Evolutionary conservation across 2,329 filamentous ascomycete species (phyloP).

Genomic region (Nothophaeocryptopus gaeumannii): DNA sequence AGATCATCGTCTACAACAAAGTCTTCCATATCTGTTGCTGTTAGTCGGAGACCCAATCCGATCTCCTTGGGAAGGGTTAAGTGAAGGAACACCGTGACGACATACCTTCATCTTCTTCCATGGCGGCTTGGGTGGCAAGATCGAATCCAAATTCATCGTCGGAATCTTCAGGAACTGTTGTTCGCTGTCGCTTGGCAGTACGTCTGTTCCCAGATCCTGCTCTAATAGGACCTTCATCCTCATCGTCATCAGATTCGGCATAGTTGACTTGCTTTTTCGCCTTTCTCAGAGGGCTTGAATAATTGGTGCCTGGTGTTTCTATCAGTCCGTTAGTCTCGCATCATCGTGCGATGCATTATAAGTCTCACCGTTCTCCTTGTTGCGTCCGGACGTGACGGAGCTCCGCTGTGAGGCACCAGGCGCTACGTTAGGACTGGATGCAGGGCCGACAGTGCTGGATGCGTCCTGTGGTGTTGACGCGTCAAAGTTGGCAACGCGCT

Average conservation of each 20-base stretch:
- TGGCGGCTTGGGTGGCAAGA: slow-evolving; percentile 54
- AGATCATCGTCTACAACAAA: slow-evolving; percentile 87
- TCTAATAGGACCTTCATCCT: slow-evolving; percentile 69
- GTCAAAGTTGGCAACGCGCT: slow-evolving; percentile 30
- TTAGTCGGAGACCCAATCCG: too few relatives aligned
- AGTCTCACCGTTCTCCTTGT: slow-evolving; percentile 52
- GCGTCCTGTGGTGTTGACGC: slow-evolving; percentile 9
- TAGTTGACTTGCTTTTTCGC: slow-evolving; percentile 71
- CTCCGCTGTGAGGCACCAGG: slow-evolving; percentile 45
- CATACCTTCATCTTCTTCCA: slow-evolving; percentile 57
- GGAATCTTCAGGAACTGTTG: slow-evolving; percentile 66
- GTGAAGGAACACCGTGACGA: not conserved
- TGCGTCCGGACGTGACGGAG: slow-evolving; percentile 50
- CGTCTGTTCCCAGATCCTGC: slow-evolving; percentile 49
- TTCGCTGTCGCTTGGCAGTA: slow-evolving; percentile 57
- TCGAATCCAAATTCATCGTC: slow-evolving; percentile 66
- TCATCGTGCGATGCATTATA: not conserved
- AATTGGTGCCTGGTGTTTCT: slow-evolving; percentile 47
- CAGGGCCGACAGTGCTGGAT: slow-evolving; percentile 15
- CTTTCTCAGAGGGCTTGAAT: slow-evolving; percentile 76
- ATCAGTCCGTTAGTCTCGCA: slow-evolving; percentile 43
- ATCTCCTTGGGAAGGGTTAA: not conserved
- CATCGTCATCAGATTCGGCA: slow-evolving; percentile 72
- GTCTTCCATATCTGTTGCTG: slow-evolving; percentile 66
- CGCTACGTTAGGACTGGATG: slow-evolving; percentile 21